Evolutionary conservation across 805 yeast genomes (phyloP), one percentile per base, ranked within the genome.

Genomic region (Hyphopichia homilentoma): DNA sequence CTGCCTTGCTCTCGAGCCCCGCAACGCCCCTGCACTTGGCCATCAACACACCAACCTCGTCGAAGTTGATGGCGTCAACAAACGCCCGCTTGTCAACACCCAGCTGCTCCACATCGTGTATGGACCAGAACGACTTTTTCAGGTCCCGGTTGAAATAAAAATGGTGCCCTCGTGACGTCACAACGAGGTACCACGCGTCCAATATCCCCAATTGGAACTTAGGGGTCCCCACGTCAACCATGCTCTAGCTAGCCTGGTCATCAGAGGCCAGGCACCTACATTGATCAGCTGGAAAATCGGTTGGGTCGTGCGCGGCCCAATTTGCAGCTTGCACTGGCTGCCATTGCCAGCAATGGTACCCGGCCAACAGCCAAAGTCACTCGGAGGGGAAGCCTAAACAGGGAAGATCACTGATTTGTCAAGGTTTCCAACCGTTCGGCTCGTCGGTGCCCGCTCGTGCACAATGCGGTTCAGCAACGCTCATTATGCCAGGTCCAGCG

Each of bases 41-140:
- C 24, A 54, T 41, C 21, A 62, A 41, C 8, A 59, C 30, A 9
- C 53, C 54, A 7, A 62, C 36, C 18, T 52, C 52, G 29, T 61
- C 60, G 33, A 39, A 59, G 28, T 58, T 49, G n/a, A 62, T 50
- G 18, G 41, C 32, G 5, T 31, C 24, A 2, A 45, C 36, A 18
- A 61, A 47, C 7, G 9, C 11, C 22, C 36, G 42, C 3, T 39
- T 40, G 14, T 47, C 45, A 18, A 59, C 58, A 21, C 45, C 52
- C 21, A 26, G 28, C 4, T 32, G 21, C 15, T 37, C 25, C 15
- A 36, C 35, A 27, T 61, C 66, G 11, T 40, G 27, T 16, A 60
- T 35, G 42, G 61, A 68, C 69, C 69, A 62, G 29, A 48, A 57
- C 5, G 66, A 52, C 15, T 31, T 16, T 14, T 38, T 36, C 4